Conservation (phyloP, 805 yeast genomes). For the Lachancea dasiensis region DNA sequence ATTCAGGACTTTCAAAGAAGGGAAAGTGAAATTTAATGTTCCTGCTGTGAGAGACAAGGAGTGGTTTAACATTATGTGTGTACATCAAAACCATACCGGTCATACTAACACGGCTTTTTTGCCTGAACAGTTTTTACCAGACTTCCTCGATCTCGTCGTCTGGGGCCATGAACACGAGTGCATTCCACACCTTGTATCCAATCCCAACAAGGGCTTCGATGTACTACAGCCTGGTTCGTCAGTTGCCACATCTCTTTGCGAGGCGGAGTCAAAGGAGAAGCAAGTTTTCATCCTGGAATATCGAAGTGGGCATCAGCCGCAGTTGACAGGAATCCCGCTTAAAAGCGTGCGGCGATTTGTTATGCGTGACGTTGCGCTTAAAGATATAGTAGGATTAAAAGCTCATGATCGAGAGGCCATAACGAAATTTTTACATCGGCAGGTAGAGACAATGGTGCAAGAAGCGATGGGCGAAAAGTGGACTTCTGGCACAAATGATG, state of each 20-base stretch:
- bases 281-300: constrained; percentile 67
- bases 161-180: constrained; percentile 99
- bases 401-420: constrained; percentile 62
- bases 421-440: constrained; percentile 48
- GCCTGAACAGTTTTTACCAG: constrained; percentile 81
- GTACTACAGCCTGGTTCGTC: constrained; percentile 92
- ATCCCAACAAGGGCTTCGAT: constrained; percentile 53
- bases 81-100: constrained; percentile 86
- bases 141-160: constrained; percentile 70
- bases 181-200: constrained; percentile 57
- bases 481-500: constrained; percentile 23
- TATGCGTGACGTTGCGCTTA: constrained; percentile 57
- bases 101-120: constrained; percentile 76
- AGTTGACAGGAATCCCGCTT: constrained; percentile 36
- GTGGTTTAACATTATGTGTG: constrained; percentile 81
- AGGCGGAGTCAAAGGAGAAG: constrained; percentile 75
- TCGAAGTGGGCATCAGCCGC: constrained; percentile 53
- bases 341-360: constrained; percentile 77
- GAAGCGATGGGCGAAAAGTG: constrained; percentile 41
- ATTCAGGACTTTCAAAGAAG: constrained; percentile 73
- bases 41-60: constrained; percentile 53
- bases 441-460: constrained; percentile 62
- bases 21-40: constrained; percentile 68
- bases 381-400: constrained; percentile 45
- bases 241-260: constrained; percentile 83